These are phyloP conservation scores for Berberis thunbergii DNA, from an alignment of 164 flowering plant genomes.

Conservation along the genomic window DNA sequence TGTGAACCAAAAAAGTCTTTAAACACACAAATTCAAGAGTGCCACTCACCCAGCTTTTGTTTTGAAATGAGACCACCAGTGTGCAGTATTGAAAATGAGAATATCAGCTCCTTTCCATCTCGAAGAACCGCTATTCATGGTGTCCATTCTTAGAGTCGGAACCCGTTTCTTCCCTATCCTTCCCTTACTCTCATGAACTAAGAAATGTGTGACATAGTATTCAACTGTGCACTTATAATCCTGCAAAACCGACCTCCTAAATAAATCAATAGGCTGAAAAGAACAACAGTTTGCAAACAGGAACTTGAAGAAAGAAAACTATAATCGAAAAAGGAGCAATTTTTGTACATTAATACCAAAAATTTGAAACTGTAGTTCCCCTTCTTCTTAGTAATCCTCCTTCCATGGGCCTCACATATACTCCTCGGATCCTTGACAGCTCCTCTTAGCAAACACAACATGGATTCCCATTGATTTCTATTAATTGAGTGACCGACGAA, in stretches of 20 bases:
- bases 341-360: slow-evolving; percentile 42
- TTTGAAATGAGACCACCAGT: slow-evolving; percentile 98
- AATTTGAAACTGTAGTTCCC: slow-evolving; percentile 82
- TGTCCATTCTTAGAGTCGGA: slow-evolving; percentile 68
- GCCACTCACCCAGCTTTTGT: slow-evolving; percentile 86
- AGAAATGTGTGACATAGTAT: slow-evolving; percentile 75
- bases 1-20: background rate
- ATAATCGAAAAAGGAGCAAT: background rate
- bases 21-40: background rate
- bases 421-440: slow-evolving; percentile 67
- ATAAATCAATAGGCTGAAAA: background rate
- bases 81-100: slow-evolving; percentile 87
- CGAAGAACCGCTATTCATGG: slow-evolving; percentile 67
- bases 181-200: slow-evolving; percentile 85
- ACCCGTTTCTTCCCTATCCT: slow-evolving; percentile 59
- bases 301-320: slow-evolving; percentile 2
- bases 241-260: slow-evolving; percentile 26
- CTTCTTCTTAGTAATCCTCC: slow-evolving; percentile 74
- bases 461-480: slow-evolving; percentile 98
- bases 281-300: slow-evolving; percentile 4
- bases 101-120: slow-evolving; percentile 97
- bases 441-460: slow-evolving; percentile 77
- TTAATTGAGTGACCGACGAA: slow-evolving; percentile 97
- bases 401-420: slow-evolving; percentile 70
- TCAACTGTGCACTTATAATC: slow-evolving; percentile 89